These are phyloP conservation scores for Somion occarium DNA, from an alignment of 1,284 basidiomycete species.

Conservation along the genomic window DNA sequence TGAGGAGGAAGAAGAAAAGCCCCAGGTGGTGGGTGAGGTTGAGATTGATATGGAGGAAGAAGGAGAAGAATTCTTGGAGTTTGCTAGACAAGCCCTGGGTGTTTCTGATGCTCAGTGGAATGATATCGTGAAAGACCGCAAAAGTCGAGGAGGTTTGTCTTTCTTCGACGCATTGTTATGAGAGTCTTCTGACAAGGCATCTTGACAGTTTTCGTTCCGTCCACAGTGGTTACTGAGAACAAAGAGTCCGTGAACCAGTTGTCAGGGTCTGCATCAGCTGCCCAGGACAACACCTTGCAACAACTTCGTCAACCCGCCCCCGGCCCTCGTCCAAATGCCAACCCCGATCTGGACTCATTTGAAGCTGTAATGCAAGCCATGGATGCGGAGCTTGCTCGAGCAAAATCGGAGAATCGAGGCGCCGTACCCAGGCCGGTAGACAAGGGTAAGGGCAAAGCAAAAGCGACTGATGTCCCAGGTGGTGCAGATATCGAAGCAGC, in stretches of 20 bases:
- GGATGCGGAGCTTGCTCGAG: slow-evolving; percentile 72
- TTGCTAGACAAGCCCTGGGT: slow-evolving; percentile 85
- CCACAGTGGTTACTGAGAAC: slow-evolving; percentile 28
- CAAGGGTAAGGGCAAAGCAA: slow-evolving; percentile 31
- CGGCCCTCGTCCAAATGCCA: slow-evolving; percentile 35
- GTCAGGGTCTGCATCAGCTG: background rate
- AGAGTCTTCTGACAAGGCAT: background rate
- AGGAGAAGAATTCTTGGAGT: slow-evolving; percentile 88
- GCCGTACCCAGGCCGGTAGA: slow-evolving; percentile 12
- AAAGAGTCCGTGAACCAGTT: slow-evolving; percentile 8
- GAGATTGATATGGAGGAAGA: slow-evolving; percentile 89
- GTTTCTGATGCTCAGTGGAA: slow-evolving; percentile 82
- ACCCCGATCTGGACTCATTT: slow-evolving; percentile 82
- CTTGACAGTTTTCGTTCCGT: slow-evolving; percentile 65
- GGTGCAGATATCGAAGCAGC: slow-evolving; percentile 64
- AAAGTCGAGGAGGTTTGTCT: slow-evolving; percentile 67
- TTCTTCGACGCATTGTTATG: background rate
- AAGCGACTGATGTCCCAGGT: slow-evolving; percentile 25
- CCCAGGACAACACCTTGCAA: background rate
- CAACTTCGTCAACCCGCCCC: slow-evolving; percentile 19
- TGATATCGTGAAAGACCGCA: slow-evolving; percentile 73
- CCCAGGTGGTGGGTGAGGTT: slow-evolving; percentile 75
- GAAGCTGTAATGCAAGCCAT: slow-evolving; percentile 94
- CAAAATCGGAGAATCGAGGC: slow-evolving; percentile 27
- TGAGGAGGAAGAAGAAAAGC: slow-evolving; percentile 71